phyloP scores from a whole-genome alignment of 257 asterid species.

The Eucommia ulmoides region DNA sequence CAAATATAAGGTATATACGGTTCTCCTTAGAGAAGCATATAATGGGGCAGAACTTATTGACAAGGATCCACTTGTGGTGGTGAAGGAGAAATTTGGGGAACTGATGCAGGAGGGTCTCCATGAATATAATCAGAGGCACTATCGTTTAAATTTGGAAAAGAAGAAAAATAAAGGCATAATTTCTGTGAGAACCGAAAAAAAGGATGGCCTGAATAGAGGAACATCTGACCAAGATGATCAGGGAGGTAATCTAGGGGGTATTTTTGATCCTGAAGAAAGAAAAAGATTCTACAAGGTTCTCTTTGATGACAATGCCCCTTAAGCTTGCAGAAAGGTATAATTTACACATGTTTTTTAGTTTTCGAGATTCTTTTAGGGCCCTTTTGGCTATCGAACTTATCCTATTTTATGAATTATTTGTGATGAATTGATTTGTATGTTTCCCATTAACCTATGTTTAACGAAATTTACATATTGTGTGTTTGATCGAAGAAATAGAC shows the following conservation, averaged over 20 bases:
- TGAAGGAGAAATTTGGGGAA: constrained; percentile 85
- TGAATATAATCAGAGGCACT: constrained; percentile 63
- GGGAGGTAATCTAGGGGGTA: constrained; percentile 65
- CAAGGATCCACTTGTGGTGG: constrained; percentile 68
- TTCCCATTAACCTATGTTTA: too few relatives aligned
- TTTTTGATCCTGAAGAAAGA: constrained; percentile 81
- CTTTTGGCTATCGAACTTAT: too few relatives aligned
- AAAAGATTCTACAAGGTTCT: constrained; percentile 50
- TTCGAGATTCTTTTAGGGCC: too few relatives aligned
- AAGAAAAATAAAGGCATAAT: constrained; percentile 45
- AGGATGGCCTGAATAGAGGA: constrained; percentile 13
- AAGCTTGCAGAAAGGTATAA: too few relatives aligned
- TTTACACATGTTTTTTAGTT: too few relatives aligned
- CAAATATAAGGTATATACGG: constrained; percentile 55
- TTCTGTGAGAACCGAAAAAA: constrained; percentile 19
- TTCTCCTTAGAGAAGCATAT: constrained; percentile 76
- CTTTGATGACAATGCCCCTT: constrained; percentile 34
- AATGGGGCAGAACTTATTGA: constrained; percentile 53
- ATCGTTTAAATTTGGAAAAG: constrained; percentile 59
- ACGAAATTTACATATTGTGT: too few relatives aligned
- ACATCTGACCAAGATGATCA: constrained; percentile 19
- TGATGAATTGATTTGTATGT: too few relatives aligned
- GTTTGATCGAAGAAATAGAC: too few relatives aligned
- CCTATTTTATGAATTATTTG: too few relatives aligned
- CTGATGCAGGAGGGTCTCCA: constrained; percentile 87